phyloP scores from a whole-genome alignment of 257 asterid genomes.

The Catharanthus roseus region DNA sequence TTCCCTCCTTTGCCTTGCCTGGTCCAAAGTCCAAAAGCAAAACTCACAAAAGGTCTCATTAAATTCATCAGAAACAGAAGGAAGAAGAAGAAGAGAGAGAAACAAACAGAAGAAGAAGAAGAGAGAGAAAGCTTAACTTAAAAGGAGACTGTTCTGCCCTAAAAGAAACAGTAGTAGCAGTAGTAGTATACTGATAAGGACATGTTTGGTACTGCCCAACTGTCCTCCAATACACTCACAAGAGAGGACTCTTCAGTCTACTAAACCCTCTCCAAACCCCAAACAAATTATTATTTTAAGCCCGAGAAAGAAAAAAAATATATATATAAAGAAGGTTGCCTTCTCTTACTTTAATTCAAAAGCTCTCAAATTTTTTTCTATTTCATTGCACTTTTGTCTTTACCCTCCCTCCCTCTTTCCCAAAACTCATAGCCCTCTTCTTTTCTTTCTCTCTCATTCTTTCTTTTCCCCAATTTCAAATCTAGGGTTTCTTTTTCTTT shows the following conservation, averaged over 20 bases:
- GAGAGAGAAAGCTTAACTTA: neutral
- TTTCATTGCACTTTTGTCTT: slow-evolving; percentile 73
- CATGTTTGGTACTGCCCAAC: slow-evolving; percentile 31
- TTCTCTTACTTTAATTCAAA: slow-evolving; percentile 47
- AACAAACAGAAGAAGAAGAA: neutral
- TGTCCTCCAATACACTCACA: slow-evolving; percentile 25
- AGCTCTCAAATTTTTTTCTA: slow-evolving; percentile 41
- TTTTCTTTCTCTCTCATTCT: slow-evolving; percentile 19
- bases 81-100: neutral
- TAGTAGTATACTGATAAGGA: slow-evolving; percentile 14
- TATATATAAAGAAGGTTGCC: slow-evolving; percentile 28
- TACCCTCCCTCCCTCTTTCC: slow-evolving; percentile 42
- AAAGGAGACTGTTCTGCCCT: slow-evolving; percentile 3
- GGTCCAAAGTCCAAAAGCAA: slow-evolving; percentile 22
- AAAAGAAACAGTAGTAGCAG: slow-evolving; percentile 8
- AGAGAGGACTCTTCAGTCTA: slow-evolving; percentile 13
- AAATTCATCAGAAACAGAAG: slow-evolving; percentile 16
- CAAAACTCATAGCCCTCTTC: slow-evolving; percentile 24
- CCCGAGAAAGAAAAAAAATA: too few relatives aligned
- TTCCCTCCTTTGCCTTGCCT: neutral
- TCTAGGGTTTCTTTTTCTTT: slow-evolving; percentile 65
- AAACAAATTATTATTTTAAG: slow-evolving; percentile 10
- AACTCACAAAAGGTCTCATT: slow-evolving; percentile 23
- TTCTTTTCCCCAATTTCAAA: slow-evolving; percentile 39
- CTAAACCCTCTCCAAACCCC: slow-evolving; percentile 13